Percentiles rank a stretch among this genome's conserved stretches.
These are phyloP conservation scores for Pseudogymnoascus sp. DNA, from an alignment of 2,329 filamentous ascomycete species.

Conservation along the genomic window DNA sequence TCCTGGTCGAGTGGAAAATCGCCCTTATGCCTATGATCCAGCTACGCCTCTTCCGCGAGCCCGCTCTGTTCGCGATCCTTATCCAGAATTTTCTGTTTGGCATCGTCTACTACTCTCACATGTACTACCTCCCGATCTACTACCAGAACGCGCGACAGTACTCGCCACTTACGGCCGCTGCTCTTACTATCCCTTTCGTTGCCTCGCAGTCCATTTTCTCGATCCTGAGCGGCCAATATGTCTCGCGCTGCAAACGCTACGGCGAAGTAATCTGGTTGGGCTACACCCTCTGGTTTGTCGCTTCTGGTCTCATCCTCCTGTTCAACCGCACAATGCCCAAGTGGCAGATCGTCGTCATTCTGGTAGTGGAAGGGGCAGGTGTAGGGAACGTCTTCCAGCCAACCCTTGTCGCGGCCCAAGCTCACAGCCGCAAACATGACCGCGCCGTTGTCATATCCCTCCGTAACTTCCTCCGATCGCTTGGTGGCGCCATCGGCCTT, in stretches of 20 bases:
- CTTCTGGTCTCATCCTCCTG: conserved; percentile 42
- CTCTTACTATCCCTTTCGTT: conserved; percentile 42
- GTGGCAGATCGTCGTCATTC: conserved; percentile 41
- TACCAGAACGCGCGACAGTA: conserved; percentile 44
- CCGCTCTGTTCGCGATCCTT: conserved; percentile 45
- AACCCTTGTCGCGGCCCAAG: conserved; percentile 48
- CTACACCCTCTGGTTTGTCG: conserved; percentile 34
- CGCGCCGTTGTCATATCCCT: conserved; percentile 54
- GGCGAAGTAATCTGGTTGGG: conserved; percentile 46
- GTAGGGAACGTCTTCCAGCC: conserved; percentile 42
- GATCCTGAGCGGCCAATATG: conserved; percentile 46
- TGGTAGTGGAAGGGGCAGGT: conserved; percentile 43
- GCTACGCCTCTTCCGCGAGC: conserved; percentile 43
- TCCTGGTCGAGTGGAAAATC: conserved; percentile 47
- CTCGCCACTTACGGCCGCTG: conserved; percentile 38
- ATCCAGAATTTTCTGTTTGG: conserved; percentile 52
- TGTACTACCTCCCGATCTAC: conserved; percentile 55
- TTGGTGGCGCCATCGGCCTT: conserved; percentile 50
- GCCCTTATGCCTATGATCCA: conserved; percentile 44
- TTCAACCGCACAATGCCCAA: conserved; percentile 38
- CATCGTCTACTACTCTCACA: conserved; percentile 47
- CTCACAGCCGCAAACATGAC: conserved; percentile 46
- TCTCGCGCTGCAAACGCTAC: conserved; percentile 48
- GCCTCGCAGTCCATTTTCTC: conserved; percentile 38
- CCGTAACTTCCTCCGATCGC: conserved; percentile 52